Base-by-base conservation (phyloP, 805 yeast species). In the Saccharomycopsis oosterbeekiorum region DNA sequence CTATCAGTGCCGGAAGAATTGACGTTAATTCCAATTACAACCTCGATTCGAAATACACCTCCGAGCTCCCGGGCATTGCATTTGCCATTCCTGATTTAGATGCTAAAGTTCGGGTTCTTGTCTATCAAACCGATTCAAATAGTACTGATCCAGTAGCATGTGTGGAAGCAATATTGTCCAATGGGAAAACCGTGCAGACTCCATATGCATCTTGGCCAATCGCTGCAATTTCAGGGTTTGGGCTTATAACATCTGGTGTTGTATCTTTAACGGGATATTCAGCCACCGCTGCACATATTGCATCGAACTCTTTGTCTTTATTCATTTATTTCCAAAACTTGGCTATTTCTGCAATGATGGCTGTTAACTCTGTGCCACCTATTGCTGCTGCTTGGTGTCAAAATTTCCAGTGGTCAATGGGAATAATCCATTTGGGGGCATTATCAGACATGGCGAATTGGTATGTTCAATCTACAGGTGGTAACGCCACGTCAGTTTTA, bases 311-410 rank as follows among this genome's bases (percentile, higher is more conserved):
- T 17, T 86, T 93, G 70, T 89, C 97, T 1, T 77, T 94, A 64
- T 94, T 94, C 74, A 84, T 91, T 60, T 94, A 94, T 74, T 94
- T 93, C 82, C 99, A 94, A 77, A 84, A 88, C 61, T 78, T 94
- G 67, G 97, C 97, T 21, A 84, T 93, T 63, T 86, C 93, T 19
- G 82, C 96, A 17, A 92, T 94, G 97, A 86, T 91, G 91, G 97
- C 96, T 61, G 97, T 93, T 37, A 82, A 89, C 21, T 78, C 83
- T 64, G 88, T 90, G 21, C 99, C 99, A 1, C 99, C 99, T 1
- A 92, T 94, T 67, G 98, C 97, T 4, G 90, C 96, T 2, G 92
- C 98, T 1, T 93, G 99, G 99, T 85, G 96, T 39, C 97, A 93
- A 74, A 94, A 93, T 76, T 94, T 94, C 78, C 85, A 84, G 73